Evolutionary conservation across 1,284 basidiomycete species (phyloP), one percentile per base, ranked within the genome.

Genomic region (Sanghuangporus baumii): DNA sequence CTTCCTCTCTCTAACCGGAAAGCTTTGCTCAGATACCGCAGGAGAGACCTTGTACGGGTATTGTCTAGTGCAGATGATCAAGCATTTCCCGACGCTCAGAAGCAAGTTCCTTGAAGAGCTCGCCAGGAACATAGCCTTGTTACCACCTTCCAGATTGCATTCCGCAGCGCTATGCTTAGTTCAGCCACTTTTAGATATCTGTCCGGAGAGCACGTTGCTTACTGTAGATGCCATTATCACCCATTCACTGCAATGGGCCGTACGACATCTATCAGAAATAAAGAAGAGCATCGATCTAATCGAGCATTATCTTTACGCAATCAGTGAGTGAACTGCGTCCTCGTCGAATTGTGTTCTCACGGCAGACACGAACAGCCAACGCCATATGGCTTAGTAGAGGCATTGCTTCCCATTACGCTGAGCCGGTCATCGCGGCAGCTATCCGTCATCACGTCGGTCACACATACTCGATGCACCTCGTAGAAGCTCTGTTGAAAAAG

Each of bases 351-450:
- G 41, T 60, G 62, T 65, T 20, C 56, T 65, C 20, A 61, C 7
- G 14, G 23, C 6, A 50, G 26, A 57, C 50, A 59, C 14, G 57
- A 16, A 58, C 64, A 46, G 58, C 36, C n/a, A 43, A 50, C 11
- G 34, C 57, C 9, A 12, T 66, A 16, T 11, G 55, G 40, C 51
- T 55, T 11, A 41, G 60, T n/a, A 34, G 58, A 8, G 52, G 67
- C 50, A 73, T 86, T 41, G 88, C 87, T 66, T 67, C 79, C 1
- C 82, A 88, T 66, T 73, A 89, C 6, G 86, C 85, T 0, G 95
- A 98, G 65, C 88, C 92, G 0, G 75, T 94, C 26, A 70, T 96
- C 40, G 81, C 82, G 6, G 84, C 85, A 0, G 79, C 85, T 1
- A 76, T 92, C 41, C 87, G 88, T 67, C 78, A 84, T 65, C 79